A percentile compares a stretch with the other conserved stretches of the same genome.
These are phyloP conservation scores for Thuidium tamariscinum DNA, from an alignment of 225 moss, liverwort and hornwort genomes.

Conservation along the genomic window DNA sequence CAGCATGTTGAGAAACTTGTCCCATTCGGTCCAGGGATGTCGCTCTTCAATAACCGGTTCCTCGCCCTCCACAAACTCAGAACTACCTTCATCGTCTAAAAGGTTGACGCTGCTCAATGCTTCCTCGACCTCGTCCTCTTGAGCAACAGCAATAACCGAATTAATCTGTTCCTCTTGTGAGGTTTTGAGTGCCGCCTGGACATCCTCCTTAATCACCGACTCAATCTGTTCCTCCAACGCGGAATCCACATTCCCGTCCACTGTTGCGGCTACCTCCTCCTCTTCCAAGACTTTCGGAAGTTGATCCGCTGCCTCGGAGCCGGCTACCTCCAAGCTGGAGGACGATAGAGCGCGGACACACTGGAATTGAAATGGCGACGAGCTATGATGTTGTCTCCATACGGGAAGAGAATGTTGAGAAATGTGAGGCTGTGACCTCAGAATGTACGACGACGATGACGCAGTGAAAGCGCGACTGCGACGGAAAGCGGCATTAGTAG, in stretches of 20 bases:
- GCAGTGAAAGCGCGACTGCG: conserved; percentile 16
- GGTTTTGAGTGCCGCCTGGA: neutral
- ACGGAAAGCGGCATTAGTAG: neutral
- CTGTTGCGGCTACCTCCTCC: neutral
- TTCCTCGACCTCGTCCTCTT: conserved; percentile 9
- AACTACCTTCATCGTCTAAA: neutral
- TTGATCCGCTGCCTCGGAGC: neutral
- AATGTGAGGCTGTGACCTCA: neutral
- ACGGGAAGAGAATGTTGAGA: neutral
- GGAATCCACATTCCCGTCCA: neutral
- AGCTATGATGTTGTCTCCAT: conserved; percentile 5
- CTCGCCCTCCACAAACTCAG: neutral
- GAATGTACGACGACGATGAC: neutral
- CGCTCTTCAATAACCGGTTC: neutral
- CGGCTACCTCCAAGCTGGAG: conserved; percentile 7
- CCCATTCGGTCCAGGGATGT: conserved; percentile 43
- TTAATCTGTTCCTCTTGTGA: neutral
- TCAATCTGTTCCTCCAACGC: neutral
- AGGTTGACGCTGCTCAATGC: conserved; percentile 13
- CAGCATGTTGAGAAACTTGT: conserved; percentile 21
- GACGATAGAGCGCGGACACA: conserved; percentile 14
- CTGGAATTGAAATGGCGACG: conserved; percentile 8
- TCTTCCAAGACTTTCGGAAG: neutral
- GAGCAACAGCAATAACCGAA: neutral
- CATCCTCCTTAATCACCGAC: neutral